Conservation (phyloP, 1,284 basidiomycete genomes). For the Fomitopsis palustris region DNA sequence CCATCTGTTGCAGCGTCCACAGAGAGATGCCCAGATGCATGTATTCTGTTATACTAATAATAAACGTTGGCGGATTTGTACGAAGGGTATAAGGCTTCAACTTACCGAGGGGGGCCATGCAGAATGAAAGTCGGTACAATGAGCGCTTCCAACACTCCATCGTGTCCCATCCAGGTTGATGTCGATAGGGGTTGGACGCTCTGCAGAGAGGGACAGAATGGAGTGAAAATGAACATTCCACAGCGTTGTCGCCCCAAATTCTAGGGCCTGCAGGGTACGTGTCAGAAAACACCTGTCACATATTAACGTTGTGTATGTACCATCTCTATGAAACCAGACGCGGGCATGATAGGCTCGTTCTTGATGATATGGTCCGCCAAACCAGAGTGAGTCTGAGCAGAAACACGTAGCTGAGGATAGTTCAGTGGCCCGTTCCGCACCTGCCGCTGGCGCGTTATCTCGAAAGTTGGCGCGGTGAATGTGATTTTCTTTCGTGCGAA, state of each 20-base stretch:
- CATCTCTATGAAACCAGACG: slow-evolving; percentile 42
- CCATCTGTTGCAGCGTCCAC: no score
- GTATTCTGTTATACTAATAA: no score
- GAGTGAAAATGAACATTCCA: slow-evolving; percentile 20
- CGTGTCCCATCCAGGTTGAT: slow-evolving; percentile 23
- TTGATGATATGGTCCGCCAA: slow-evolving; percentile 39
- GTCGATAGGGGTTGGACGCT: slow-evolving; percentile 24
- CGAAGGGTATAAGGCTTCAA: neutral
- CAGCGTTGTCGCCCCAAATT: slow-evolving; percentile 21
- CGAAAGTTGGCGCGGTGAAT: no score
- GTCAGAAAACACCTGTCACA: neutral
- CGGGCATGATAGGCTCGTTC: slow-evolving; percentile 41
- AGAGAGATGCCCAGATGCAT: no score
- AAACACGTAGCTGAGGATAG: slow-evolving; percentile 28
- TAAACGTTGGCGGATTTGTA: no score
- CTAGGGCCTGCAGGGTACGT: slow-evolving; percentile 6
- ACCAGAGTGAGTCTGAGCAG: slow-evolving; percentile 32
- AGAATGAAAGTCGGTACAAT: neutral
- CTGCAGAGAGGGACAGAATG: slow-evolving; percentile 24
- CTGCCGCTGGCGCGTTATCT: slow-evolving; percentile 5
- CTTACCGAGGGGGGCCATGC: slow-evolving; percentile 1
- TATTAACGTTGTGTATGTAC: slow-evolving; percentile 18
- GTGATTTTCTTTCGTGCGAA: no score
- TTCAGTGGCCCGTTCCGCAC: slow-evolving; percentile 32
- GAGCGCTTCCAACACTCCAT: slow-evolving; percentile 16